These are phyloP conservation scores for Naganishia albida DNA, from an alignment of 1,284 basidiomycete genomes.

Conservation along the genomic window DNA sequence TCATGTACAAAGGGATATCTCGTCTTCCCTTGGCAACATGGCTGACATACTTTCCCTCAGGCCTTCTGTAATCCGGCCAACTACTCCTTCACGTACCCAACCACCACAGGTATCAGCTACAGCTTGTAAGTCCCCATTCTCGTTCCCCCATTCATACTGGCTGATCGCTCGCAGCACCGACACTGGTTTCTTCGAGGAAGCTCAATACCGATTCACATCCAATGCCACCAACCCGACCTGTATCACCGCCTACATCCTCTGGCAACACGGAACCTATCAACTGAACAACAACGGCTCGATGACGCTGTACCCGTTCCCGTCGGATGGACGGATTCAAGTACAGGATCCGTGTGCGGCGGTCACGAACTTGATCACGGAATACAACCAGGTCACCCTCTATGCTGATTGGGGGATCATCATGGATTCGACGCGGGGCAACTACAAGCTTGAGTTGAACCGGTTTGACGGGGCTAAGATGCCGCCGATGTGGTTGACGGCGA, in stretches of 20 bases:
- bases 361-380: slow-evolving; percentile 79
- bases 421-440: slow-evolving; percentile 44
- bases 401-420: slow-evolving; percentile 52
- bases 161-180: slow-evolving; percentile 53
- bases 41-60: slow-evolving; percentile 54
- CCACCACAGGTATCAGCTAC: slow-evolving; percentile 77
- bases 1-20: too few species aligned
- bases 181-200: slow-evolving; percentile 79
- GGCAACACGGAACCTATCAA: slow-evolving; percentile 77
- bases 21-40: not conserved
- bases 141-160: slow-evolving; percentile 4
- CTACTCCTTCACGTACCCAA: slow-evolving; percentile 75
- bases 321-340: slow-evolving; percentile 84
- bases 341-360: slow-evolving; percentile 84
- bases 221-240: slow-evolving; percentile 61
- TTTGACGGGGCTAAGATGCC: slow-evolving; percentile 54
- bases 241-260: slow-evolving; percentile 78
- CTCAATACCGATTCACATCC: slow-evolving; percentile 78
- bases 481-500: slow-evolving; percentile 49
- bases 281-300: slow-evolving; percentile 75
- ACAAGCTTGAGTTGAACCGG: slow-evolving; percentile 47
- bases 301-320: slow-evolving; percentile 63
- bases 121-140: slow-evolving; percentile 69
- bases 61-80: slow-evolving; percentile 79
- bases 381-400: slow-evolving; percentile 62